Conservation (phyloP, 208 protist species). For the Leptomonas pyrrhocoris region DNA sequence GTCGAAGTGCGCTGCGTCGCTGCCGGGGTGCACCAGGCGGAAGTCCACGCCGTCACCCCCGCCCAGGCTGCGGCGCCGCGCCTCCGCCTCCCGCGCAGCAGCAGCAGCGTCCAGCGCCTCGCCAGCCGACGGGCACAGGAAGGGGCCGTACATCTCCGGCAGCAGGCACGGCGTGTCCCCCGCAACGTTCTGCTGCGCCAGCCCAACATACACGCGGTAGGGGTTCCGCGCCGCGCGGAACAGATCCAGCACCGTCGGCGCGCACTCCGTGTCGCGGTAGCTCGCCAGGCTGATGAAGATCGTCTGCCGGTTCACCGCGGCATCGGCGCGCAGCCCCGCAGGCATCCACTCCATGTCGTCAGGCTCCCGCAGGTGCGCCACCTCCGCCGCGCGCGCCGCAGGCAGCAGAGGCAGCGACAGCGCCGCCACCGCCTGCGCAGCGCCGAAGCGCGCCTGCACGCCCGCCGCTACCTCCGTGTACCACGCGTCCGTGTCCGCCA, state of each 20-base stretch:
- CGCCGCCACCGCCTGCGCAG: not conserved
- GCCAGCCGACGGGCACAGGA: constrained; percentile 18
- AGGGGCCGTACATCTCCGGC: constrained; percentile 31
- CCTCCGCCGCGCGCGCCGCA: constrained; percentile 9
- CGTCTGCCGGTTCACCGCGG: constrained; percentile 30
- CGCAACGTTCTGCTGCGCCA: constrained; percentile 75
- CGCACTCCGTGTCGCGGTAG: constrained; percentile 88
- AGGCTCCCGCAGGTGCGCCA: constrained; percentile 17
- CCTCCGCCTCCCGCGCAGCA: constrained; percentile 11
- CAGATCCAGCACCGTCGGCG: constrained; percentile 75
- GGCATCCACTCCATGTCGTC: constrained; percentile 21
- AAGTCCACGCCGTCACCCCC: constrained; percentile 8
- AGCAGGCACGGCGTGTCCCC: constrained; percentile 55
- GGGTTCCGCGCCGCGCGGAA: constrained; percentile 65
- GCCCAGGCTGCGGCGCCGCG: constrained; percentile 3
- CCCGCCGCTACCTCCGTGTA: constrained; percentile 46
- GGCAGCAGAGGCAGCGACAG: constrained; percentile 20
- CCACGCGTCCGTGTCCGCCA: constrained; percentile 44
- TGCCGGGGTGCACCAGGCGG: not conserved
- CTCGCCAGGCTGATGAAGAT: constrained; percentile 91
- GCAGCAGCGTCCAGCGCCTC: not conserved
- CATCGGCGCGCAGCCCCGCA: constrained; percentile 9
- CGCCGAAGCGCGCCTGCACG: constrained; percentile 29
- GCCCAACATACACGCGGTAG: constrained; percentile 79
- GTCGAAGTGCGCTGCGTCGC: constrained; percentile 12